Percentiles rank a stretch among this genome's conserved stretches.
phyloP scores from a whole-genome alignment of 495 filamentous ascomycete species.

The Barbatosphaeria neglecta region DNA sequence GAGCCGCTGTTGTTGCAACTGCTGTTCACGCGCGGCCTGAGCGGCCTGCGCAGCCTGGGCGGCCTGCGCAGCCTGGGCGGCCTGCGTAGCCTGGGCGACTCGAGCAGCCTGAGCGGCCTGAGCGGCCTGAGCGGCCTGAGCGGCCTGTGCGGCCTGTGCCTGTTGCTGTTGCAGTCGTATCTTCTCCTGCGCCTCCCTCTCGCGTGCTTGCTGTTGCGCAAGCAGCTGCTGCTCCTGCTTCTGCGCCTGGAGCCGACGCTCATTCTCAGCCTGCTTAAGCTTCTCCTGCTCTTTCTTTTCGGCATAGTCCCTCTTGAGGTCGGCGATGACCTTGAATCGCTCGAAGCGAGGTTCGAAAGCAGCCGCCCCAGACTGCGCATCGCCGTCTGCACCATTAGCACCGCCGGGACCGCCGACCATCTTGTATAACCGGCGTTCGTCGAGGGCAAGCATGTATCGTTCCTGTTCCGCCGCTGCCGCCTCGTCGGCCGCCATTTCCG shows the following conservation, averaged over 20 bases:
- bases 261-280: slow-evolving; percentile 49
- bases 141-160: slow-evolving; percentile 11
- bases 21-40: slow-evolving; percentile 21
- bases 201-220: slow-evolving; percentile 16
- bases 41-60: slow-evolving; percentile 32
- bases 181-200: slow-evolving; percentile 11
- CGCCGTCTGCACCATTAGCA: slow-evolving; percentile 53
- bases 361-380: slow-evolving; percentile 57
- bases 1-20: slow-evolving; percentile 17
- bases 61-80: slow-evolving; percentile 11
- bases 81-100: no score
- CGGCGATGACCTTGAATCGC: slow-evolving; percentile 77
- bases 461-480: slow-evolving; percentile 80
- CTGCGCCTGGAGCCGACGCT: slow-evolving; percentile 45
- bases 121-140: slow-evolving; percentile 32
- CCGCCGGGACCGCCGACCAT: slow-evolving; percentile 42
- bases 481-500: slow-evolving; percentile 89
- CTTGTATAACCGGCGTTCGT: slow-evolving; percentile 63
- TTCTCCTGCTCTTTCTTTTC: slow-evolving; percentile 58
- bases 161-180: slow-evolving; percentile 17
- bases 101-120: no score
- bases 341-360: slow-evolving; percentile 81
- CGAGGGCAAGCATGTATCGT: slow-evolving; percentile 83
- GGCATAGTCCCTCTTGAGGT: slow-evolving; percentile 66
- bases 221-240: slow-evolving; percentile 28